A percentile compares a stretch with the other conserved stretches of the same genome.
These are phyloP conservation scores for Lecanosticta acicola DNA, from an alignment of 2,329 filamentous ascomycete genomes.

Conservation along the genomic window DNA sequence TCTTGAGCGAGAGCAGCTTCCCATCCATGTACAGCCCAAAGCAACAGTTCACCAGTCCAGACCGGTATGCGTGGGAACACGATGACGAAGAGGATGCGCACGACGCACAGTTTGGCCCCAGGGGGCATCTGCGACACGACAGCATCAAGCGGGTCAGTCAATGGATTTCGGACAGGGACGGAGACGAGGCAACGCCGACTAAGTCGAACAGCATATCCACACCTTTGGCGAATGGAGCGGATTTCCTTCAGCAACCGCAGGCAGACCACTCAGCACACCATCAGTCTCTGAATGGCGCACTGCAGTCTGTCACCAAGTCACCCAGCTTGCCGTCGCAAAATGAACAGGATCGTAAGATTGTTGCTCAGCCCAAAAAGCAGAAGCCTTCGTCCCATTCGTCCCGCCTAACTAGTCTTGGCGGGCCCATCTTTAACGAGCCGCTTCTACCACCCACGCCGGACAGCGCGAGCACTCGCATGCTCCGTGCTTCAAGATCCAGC, in stretches of 20 bases:
- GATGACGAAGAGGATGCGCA: slow-evolving; percentile 14
- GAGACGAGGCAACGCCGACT: slow-evolving; percentile 26
- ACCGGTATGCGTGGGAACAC: slow-evolving; percentile 27
- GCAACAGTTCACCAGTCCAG: slow-evolving; percentile 20
- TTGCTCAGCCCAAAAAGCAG: slow-evolving; percentile 4
- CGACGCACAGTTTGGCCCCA: slow-evolving; percentile 8
- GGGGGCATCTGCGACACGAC: slow-evolving; percentile 24
- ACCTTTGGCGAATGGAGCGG: slow-evolving; percentile 12
- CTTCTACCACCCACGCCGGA: slow-evolving; percentile 32
- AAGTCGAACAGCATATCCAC: slow-evolving; percentile 26
- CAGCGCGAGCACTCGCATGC: slow-evolving; percentile 30
- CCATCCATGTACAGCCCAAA: slow-evolving; percentile 34
- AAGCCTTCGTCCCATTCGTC: slow-evolving; percentile 9
- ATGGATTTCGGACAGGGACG: slow-evolving; percentile 32
- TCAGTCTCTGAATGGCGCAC: slow-evolving; percentile 22
- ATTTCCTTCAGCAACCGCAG: slow-evolving; percentile 5
- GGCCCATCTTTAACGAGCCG: slow-evolving; percentile 24
- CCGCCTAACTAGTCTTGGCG: slow-evolving; percentile 16
- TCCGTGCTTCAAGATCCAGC: slow-evolving; percentile 30
- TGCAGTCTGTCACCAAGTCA: slow-evolving; percentile 9
- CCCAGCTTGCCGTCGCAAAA: not conserved
- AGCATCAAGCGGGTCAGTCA: slow-evolving; percentile 34
- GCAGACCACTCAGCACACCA: slow-evolving; percentile 11
- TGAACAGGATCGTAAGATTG: slow-evolving; percentile 3
- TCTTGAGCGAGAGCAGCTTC: slow-evolving; percentile 36